Percentiles rank a stretch among this genome's conserved stretches.
phyloP scores from a whole-genome alignment of 345 rosid genomes.

The Anacardium occidentale region DNA sequence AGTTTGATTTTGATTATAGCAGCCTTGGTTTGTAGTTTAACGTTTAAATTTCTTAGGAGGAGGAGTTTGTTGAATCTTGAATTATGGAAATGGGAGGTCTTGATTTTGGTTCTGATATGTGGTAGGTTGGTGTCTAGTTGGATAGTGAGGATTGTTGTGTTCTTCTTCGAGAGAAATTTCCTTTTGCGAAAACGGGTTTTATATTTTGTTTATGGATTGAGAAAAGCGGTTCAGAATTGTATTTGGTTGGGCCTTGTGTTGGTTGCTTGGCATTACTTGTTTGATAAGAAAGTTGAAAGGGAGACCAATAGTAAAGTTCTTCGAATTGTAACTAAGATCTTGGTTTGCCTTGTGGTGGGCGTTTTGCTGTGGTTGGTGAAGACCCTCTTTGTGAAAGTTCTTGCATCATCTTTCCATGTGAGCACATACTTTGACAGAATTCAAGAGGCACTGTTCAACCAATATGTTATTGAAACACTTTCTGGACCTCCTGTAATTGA shows the following conservation, averaged over 20 bases:
- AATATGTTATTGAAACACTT: conserved; percentile 72
- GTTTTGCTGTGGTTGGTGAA: conserved; percentile 77
- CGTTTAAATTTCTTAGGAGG: conserved; percentile 33
- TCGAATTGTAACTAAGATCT: conserved; percentile 52
- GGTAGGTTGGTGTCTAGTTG: conserved; percentile 86
- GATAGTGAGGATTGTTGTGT: conserved; percentile 64
- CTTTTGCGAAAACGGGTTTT: conserved; percentile 70
- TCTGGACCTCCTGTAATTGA: conserved; percentile 75
- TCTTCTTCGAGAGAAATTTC: conserved; percentile 70
- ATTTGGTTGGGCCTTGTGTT: conserved; percentile 83
- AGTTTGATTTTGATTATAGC: conserved; percentile 58
- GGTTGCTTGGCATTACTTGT: conserved; percentile 75
- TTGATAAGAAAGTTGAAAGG: conserved; percentile 60
- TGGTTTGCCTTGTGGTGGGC: conserved; percentile 68
- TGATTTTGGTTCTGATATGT: conserved; percentile 73
- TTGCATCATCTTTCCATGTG: conserved; percentile 86
- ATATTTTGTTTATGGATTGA: conserved; percentile 84
- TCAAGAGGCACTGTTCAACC: conserved; percentile 79
- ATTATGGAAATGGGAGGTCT: conserved; percentile 90
- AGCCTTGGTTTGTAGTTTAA: conserved; percentile 55
- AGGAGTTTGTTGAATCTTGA: conserved; percentile 46
- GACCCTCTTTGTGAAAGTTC: conserved; percentile 81
- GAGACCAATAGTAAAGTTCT: conserved; percentile 37
- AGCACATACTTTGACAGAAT: conserved; percentile 91
- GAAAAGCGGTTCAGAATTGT: conserved; percentile 80